Evolutionary conservation across 2,329 filamentous ascomycete genomes (phyloP), one percentile per base, ranked within the genome.

Genomic region (Thelonectria discophora): DNA sequence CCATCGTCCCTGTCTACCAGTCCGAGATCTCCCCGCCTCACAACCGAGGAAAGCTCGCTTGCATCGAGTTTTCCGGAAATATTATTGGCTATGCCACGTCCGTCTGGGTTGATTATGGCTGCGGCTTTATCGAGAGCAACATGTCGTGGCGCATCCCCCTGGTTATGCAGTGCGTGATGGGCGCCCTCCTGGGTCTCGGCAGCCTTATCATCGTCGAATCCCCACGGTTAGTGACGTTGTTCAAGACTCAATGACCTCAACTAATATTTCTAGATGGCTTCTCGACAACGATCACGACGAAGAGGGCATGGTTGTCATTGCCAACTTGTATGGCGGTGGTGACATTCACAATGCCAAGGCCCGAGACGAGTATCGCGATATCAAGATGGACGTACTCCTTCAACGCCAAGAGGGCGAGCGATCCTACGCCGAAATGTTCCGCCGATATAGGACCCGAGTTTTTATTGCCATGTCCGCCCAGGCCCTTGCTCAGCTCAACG

Each of bases 381-480:
- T 99, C 81, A 99, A 99, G 82, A 97, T 97, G 92, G 90, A 94
- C 72, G 95, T 99, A 30, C 86, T 99, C 34, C 82, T 98, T 21
- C 90, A 94, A 76, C 91, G 95, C 53, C 93, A 97, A 79, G 95
- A 99, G 79, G 95, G 95, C 70, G 95, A 98, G 80, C 87, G 95
- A 69, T 88, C 91, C 0, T 99, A 98, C 77, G 71, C 78, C 40
- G 95, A 98, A 65, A 99, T 99, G 95, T 99, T 98, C 83, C 90
- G 86, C 72, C 88, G 92, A 65, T 98, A 98, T 81, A 87, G 85
- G 74, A 95, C 91, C 72, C 92, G 95, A 55, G 94, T 98, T 67
- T 93, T 98, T 74, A 98, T 98, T 75, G 95, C 95, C 79, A 98
- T 98, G 95, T 98, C 94, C 34, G 95, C 95, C 4, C 95, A 98